phyloP scores from a whole-genome alignment of 805 yeast species.

The Zygosaccharomyces bisporus region DNA sequence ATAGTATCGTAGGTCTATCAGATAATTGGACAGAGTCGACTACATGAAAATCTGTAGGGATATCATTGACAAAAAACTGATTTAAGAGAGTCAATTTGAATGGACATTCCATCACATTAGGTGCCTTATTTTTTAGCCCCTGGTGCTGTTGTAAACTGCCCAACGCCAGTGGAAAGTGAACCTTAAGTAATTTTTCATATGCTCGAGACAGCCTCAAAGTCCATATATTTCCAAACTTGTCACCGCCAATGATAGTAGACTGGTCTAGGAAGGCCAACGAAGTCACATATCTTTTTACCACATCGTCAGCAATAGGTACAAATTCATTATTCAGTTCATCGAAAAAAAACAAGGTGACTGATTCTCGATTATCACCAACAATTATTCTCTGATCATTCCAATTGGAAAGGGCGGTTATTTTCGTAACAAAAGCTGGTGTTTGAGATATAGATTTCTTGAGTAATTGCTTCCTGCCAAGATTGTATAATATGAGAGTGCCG shows the following conservation, averaged over 20 bases:
- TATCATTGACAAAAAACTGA: conserved; percentile 67
- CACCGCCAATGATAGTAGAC: conserved; percentile 78
- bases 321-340: conserved; percentile 49
- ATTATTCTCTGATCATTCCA: conserved; percentile 57
- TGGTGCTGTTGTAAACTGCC: conserved; percentile 11
- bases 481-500: conserved; percentile 55
- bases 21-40: conserved; percentile 32
- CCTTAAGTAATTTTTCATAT: conserved; percentile 35
- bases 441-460: conserved; percentile 57
- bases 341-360: conserved; percentile 55
- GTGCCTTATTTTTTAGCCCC: conserved; percentile 11
- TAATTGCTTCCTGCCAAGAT: conserved; percentile 75
- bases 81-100: conserved; percentile 48
- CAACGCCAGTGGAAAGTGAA: conserved; percentile 7
- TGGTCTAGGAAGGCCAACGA: conserved; percentile 59
- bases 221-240: conserved; percentile 78
- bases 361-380: conserved; percentile 68
- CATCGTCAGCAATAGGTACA: conserved; percentile 66
- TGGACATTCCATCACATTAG: conserved; percentile 37
- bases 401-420: conserved; percentile 49
- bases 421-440: conserved; percentile 41
- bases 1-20: conserved; percentile 63
- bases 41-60: conserved; percentile 56
- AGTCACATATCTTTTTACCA: conserved; percentile 62
- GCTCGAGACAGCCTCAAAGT: conserved; percentile 58